Percentiles rank a stretch among this genome's conserved stretches.
phyloP scores from a whole-genome alignment of 495 filamentous ascomycete genomes.

The Lasiosphaeris hirsuta region DNA sequence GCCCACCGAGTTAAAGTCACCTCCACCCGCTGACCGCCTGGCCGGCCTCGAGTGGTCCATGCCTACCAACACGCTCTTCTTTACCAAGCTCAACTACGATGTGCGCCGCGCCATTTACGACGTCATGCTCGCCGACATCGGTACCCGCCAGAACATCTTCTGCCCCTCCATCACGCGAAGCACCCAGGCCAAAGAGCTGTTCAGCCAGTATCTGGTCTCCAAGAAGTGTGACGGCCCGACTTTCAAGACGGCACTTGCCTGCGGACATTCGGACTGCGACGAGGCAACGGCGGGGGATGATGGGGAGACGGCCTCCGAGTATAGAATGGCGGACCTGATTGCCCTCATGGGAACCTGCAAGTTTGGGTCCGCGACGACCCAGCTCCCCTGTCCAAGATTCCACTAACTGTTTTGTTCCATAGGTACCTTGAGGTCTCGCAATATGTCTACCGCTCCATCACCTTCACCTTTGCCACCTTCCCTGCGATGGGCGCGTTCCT shows the following conservation, averaged over 20 bases:
- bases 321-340: constrained; percentile 3
- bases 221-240: constrained; percentile 4
- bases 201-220: background rate
- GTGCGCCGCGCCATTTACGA: constrained; percentile 13
- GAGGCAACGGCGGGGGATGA: background rate
- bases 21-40: constrained; percentile 7
- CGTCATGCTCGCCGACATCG: constrained; percentile 6
- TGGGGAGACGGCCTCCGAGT: background rate
- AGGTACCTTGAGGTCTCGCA: constrained; percentile 18
- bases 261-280: constrained; percentile 15
- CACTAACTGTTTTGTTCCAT: background rate
- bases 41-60: background rate
- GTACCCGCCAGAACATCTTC: constrained; percentile 11
- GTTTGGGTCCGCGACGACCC: constrained; percentile 2
- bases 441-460: constrained; percentile 10
- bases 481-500: constrained; percentile 9
- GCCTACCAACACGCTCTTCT: constrained; percentile 1
- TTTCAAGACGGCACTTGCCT: constrained; percentile 1
- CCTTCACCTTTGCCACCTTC: constrained; percentile 16
- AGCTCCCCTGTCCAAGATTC: too few species aligned
- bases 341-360: constrained; percentile 14
- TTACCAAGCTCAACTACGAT: constrained; percentile 12
- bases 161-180: constrained; percentile 13
- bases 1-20: constrained; percentile 4
- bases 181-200: constrained; percentile 2